Percentiles rank a stretch among this genome's conserved stretches.
Conservation (phyloP, 352 stramenopile species). For the Pythium rhizo-oryzae region DNA sequence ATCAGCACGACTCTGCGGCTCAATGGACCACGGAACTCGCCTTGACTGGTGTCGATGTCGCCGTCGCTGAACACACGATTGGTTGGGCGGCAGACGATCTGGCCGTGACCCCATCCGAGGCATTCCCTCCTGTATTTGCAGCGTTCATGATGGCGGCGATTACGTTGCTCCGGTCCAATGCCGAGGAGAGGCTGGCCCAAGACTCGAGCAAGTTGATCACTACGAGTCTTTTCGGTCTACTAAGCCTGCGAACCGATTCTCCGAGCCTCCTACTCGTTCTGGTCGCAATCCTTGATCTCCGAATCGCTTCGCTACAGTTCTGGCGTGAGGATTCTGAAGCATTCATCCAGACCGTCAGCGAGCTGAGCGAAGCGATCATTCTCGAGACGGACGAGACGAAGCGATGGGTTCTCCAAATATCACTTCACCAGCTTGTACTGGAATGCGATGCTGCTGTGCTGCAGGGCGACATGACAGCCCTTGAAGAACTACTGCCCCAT, state of each 20-base stretch:
- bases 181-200: background rate
- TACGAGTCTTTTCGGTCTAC: slow-evolving; percentile 30
- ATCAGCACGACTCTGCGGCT: background rate
- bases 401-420: slow-evolving; percentile 38
- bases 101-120: background rate
- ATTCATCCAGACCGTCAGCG: slow-evolving; percentile 31
- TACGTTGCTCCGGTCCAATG: too few relatives aligned
- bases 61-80: background rate
- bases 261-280: slow-evolving; percentile 35
- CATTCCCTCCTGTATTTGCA: slow-evolving; percentile 5
- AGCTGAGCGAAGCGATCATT: slow-evolving; percentile 30
- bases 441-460: slow-evolving; percentile 42
- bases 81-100: slow-evolving; percentile 4
- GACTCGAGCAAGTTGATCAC: background rate
- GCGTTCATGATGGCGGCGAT: background rate
- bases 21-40: too few relatives aligned
- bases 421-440: slow-evolving; percentile 50
- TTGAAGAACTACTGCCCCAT: slow-evolving; percentile 12
- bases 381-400: slow-evolving; percentile 30
- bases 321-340: slow-evolving; percentile 26
- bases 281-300: slow-evolving; percentile 26
- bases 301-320: slow-evolving; percentile 13
- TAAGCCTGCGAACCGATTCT: slow-evolving; percentile 31
- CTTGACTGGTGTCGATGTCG: background rate
- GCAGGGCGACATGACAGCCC: background rate